These are phyloP conservation scores for Trichomonascaceae sp. DNA, from an alignment of 1,139 yeast genomes.

Conservation along the genomic window DNA sequence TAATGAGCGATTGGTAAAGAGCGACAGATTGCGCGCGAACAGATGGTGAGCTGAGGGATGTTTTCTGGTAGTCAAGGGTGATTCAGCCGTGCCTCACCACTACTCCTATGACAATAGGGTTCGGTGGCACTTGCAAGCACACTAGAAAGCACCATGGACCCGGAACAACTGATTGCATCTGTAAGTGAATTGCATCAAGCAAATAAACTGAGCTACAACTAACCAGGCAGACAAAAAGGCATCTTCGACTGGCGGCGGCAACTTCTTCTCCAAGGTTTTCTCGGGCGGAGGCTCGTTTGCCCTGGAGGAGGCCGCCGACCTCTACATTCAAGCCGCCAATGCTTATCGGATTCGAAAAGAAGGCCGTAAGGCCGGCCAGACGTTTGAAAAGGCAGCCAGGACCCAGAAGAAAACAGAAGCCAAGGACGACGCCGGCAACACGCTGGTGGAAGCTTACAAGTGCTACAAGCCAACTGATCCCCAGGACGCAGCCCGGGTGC, in stretches of 20 bases:
- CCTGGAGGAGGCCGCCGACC: slow-evolving; percentile 84
- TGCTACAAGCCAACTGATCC: slow-evolving; percentile 66
- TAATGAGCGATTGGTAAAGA: no score
- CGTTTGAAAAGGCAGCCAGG: slow-evolving; percentile 76
- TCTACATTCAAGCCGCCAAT: slow-evolving; percentile 85
- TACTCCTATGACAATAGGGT: no score
- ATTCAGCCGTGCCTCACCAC: no score
- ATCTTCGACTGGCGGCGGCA: slow-evolving; percentile 64
- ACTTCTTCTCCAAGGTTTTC: slow-evolving; percentile 54
- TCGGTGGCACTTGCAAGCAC: no score
- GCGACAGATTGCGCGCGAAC: no score
- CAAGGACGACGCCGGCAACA: slow-evolving; percentile 85
- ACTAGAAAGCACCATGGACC: slow-evolving; percentile 9
- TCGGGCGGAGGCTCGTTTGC: slow-evolving; percentile 56
- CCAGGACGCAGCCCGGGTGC: slow-evolving; percentile 61
- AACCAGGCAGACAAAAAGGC: slow-evolving; percentile 50
- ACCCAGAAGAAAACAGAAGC: slow-evolving; percentile 63
- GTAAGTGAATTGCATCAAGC: slow-evolving; percentile 4
- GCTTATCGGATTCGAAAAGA: slow-evolving; percentile 67
- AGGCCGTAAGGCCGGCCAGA: slow-evolving; percentile 51
- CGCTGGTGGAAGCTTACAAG: slow-evolving; percentile 84
- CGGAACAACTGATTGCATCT: slow-evolving; percentile 8
- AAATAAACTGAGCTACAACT: not conserved
- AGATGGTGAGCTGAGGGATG: no score
- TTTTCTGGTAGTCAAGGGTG: no score